Base-by-base conservation (phyloP, 2,329 filamentous ascomycete species). In the Claviceps fusiformis region DNA sequence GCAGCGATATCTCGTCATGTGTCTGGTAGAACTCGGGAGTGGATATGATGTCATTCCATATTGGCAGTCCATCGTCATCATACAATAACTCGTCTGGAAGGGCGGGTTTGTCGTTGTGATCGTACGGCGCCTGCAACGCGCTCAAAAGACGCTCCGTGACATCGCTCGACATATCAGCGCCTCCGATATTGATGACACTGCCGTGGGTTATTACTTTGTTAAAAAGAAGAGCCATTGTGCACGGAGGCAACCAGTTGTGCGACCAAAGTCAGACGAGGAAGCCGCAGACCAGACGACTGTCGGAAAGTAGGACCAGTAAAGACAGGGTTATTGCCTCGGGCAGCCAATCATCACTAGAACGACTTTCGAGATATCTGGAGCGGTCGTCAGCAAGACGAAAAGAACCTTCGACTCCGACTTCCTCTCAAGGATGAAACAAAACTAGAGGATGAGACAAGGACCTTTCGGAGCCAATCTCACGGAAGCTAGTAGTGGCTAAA, bases 1-100 rank as follows among this genome's bases (percentile, higher is more conserved):
- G 68, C 2, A 73, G 58, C 8, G 58, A 61, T 24, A 69, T 70
- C 61, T 73, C 71, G 41, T 73, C 71, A 35, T 68, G 65, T 3
- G 71, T 71, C 56, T 73, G 71, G 56, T 73, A 73, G 56, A 71
- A 72, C 45, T 71, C 65, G 1, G 63, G 60, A 0, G 63, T 70
- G 57, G 65, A 70, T 54, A 73, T 73, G 55, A 73, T 72, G 10
- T 70, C 56, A 49, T 70, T 70, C 71, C 71, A 73, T 57, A 72
- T 70, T 6, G 61, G 59, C 50, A 72, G 61, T 1, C 71, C 71
- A 5, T 61, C 52, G 53, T 71, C 70, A 56, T 70, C 63, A 57
- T 73, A 73, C 49, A 73, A 61, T 44, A 71, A 60, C 60, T 73
- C 71, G 51, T 73, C 71, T 0, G 71, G 71, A 35, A 73, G 62